Evolutionary conservation across 2,329 filamentous ascomycete species (phyloP).

Genomic region (Fusarium sp.): DNA sequence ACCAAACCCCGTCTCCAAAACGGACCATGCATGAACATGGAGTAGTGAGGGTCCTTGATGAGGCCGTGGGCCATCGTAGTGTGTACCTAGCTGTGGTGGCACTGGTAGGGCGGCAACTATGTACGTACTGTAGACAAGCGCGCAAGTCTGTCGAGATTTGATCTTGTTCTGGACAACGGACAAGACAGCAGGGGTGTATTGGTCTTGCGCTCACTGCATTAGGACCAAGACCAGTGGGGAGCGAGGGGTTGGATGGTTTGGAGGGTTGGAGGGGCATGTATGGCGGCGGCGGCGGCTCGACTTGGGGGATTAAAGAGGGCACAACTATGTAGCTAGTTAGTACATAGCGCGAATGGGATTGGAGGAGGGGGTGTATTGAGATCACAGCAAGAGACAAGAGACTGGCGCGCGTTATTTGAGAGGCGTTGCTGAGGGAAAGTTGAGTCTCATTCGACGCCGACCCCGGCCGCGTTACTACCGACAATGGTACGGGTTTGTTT

Average conservation of each 20-base stretch:
- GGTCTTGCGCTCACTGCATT: constrained; percentile 49
- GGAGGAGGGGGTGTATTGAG: constrained; percentile 47
- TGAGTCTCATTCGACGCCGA: constrained; percentile 45
- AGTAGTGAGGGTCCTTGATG: constrained; percentile 54
- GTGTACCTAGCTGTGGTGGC: constrained; percentile 45
- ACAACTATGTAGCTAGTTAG: constrained; percentile 46
- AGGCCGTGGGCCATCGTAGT: constrained; percentile 42
- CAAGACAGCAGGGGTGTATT: constrained; percentile 50
- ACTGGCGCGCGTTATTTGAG: constrained; percentile 42
- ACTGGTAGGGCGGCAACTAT: constrained; percentile 48
- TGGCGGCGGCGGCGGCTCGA: constrained; percentile 50
- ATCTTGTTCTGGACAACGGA: constrained; percentile 50
- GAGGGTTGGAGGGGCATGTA: constrained; percentile 48
- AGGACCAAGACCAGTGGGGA: constrained; percentile 49
- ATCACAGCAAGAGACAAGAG: constrained; percentile 40
- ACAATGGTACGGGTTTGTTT: constrained; percentile 38
- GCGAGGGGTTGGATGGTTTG: constrained; percentile 50
- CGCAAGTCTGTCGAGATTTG: constrained; percentile 50
- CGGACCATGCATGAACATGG: constrained; percentile 56
- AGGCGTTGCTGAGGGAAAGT: constrained; percentile 44
- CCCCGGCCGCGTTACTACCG: constrained; percentile 45
- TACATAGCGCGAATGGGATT: constrained; percentile 40
- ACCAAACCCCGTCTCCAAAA: constrained; percentile 46
- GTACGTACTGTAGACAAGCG: constrained; percentile 48
- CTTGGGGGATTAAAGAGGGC: constrained; percentile 48